Percentiles rank a stretch among this genome's conserved stretches.
Evolutionary conservation across 1,284 basidiomycete species (phyloP).

Genomic region (Lentinula novae-zelandiae): DNA sequence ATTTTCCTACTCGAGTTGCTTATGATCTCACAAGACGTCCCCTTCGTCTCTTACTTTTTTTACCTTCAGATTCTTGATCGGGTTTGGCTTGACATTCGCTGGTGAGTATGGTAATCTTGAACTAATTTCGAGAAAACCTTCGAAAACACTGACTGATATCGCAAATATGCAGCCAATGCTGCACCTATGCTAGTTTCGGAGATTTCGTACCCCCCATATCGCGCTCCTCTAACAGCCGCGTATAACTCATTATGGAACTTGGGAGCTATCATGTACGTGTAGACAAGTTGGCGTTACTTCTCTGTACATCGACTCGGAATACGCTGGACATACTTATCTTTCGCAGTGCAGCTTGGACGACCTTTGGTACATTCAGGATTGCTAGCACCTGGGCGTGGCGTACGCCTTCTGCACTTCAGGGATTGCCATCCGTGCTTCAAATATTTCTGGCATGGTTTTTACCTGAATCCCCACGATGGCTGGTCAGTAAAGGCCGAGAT

Average conservation of each 20-base stretch:
- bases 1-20: too few relatives aligned
- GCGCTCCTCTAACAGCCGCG: conserved; percentile 64
- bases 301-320: background rate
- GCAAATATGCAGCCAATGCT: conserved; percentile 40
- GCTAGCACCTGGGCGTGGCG: conserved; percentile 70
- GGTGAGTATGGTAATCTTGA: conserved; percentile 21
- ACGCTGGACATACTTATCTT: too few relatives aligned
- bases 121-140: background rate
- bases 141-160: too few relatives aligned
- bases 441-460: conserved; percentile 56
- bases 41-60: background rate
- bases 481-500: conserved; percentile 65
- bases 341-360: conserved; percentile 65
- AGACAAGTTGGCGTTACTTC: background rate
- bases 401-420: conserved; percentile 66
- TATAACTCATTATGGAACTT: conserved; percentile 84
- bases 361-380: conserved; percentile 70
- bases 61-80: conserved; percentile 61
- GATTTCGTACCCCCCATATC: conserved; percentile 73
- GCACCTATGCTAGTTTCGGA: conserved; percentile 77
- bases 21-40: background rate
- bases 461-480: conserved; percentile 72
- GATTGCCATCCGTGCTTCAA: conserved; percentile 58
- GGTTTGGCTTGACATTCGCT: conserved; percentile 75
- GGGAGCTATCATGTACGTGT: conserved; percentile 62